These are phyloP conservation scores for Panus rudis DNA, from an alignment of 768 basidiomycete genomes.

Conservation along the genomic window DNA sequence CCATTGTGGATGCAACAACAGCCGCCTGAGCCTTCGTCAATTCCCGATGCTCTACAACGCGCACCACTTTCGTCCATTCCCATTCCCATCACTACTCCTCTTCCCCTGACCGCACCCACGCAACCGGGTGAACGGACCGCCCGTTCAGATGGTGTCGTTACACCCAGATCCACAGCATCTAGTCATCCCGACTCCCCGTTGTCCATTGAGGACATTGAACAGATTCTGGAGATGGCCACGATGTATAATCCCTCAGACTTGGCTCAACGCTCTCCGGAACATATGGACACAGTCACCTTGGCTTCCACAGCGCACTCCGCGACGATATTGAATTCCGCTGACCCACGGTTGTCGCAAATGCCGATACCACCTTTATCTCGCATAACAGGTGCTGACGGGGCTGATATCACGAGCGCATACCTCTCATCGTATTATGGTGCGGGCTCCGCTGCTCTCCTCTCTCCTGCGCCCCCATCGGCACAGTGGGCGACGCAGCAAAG, in stretches of 20 bases:
- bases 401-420: background rate
- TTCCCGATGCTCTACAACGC: no score
- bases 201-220: constrained; percentile 43
- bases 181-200: constrained; percentile 21
- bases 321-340: constrained; percentile 1
- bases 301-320: constrained; percentile 4
- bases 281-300: background rate
- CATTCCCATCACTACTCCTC: background rate
- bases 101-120: constrained; percentile 18
- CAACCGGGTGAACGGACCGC: background rate
- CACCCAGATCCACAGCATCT: background rate
- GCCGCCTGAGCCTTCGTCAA: no score
- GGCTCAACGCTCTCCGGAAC: constrained; percentile 6
- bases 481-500: constrained; percentile 2
- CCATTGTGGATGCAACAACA: no score
- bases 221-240: constrained; percentile 48
- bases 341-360: background rate
- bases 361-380: background rate
- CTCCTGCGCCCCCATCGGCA: background rate
- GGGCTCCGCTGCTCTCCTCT: no score
- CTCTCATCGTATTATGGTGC: background rate
- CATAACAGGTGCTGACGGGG: background rate
- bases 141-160: no score
- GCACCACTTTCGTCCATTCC: background rate
- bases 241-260: constrained; percentile 20